Base-by-base conservation (phyloP, 345 rosid genomes). In the Turnera subulata region DNA sequence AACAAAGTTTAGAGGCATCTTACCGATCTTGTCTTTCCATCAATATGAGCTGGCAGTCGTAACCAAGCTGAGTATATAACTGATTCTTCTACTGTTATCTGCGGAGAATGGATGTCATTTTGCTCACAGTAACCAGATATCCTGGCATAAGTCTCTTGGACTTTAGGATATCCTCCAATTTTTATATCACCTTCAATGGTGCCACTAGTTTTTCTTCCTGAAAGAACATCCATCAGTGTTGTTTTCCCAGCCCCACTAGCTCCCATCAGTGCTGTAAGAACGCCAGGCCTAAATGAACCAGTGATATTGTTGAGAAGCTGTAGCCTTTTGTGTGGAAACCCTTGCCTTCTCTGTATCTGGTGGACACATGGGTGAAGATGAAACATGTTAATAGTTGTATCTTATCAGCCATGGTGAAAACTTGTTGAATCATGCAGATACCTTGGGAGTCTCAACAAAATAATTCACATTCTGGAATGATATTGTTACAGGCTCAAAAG, bases 201-300 rank as follows among this genome's bases (percentile, higher is more conserved):
- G 16, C 84, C 81, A 7, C 72, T 50, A 0, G 83, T 72, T 62
- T 83, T 83, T 67, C 85, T 69, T 22, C 85, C 80, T 1, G 83
- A 73, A 48, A 83, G 81, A 29, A 83, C 84, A 55, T 76, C 80
- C 78, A 79, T 73, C 11, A 79, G 56, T 0, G 83, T 79, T 53
- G 78, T 73, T 69, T 79, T 79, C 17, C 84, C 84, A 5, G 77
- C 80, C 9, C 79, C 81, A 53, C 77, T 76, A 17, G 70, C 40
- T 1, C 84, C 81, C 80, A 79, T 79, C 22, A 79, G 56, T 39
- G 80, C 78, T 1, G 80, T 76, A 33, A 76, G 78, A 24, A 73
- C 61, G 29, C 84, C 78, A 1, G 84, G 81, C 48, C 73, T 76
- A 46, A 79, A 76, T 40, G 78, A 72, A 22, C 84, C 78, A 29